Base-by-base conservation (phyloP, 345 rosid genomes). In the Eucalyptus urophylla region DNA sequence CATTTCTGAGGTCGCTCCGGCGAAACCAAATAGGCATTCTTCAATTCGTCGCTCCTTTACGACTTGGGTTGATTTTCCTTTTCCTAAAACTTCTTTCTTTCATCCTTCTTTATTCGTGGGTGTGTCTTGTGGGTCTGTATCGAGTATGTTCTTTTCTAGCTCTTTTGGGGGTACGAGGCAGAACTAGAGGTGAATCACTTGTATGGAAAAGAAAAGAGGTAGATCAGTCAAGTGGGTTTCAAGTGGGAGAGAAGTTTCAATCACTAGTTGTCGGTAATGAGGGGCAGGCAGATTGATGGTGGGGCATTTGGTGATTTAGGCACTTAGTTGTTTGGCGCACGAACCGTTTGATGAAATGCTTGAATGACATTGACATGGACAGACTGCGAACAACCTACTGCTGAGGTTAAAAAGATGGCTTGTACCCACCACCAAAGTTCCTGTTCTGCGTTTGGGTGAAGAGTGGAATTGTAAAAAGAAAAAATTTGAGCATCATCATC, bases 331-430 rank as follows among this genome's bases (percentile, higher is more conserved):
- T 65, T 29, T 65, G 7, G 8, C 40, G 0, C 40, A 4, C 3
- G 6, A 65, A 15, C 19, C 40, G 11, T n/a, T 65, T 65, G 40
- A 65, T 65, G 11, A 8, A 65, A 65, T n/a, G 40, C 76, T 65
- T 14, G 76, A n/a, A 13, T n/a, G 76, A 65, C 37, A 14, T 65
- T 65, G 37, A 65, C 76, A 65, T 65, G 16, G 40, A n/a, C 37
- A 65, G 21, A n/a, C 40, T n/a, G 19, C 2, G 40, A n/a, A 65
- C 11, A 29, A 14, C 76, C 40, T 14, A 65, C 21, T 65, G 76
- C 21, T 0, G 21, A 65, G 33, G 69, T 60, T 12, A 27, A 60
- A 60, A 60, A 0, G 69, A 25, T 27, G 0, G 40, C 40, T 4
- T 65, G 40, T 14, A n/a, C 0, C 40, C 11, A 14, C 19, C 11